Conservation (phyloP, 202 grass and related monocot genomes). For the Saccharum hybrid region DNA sequence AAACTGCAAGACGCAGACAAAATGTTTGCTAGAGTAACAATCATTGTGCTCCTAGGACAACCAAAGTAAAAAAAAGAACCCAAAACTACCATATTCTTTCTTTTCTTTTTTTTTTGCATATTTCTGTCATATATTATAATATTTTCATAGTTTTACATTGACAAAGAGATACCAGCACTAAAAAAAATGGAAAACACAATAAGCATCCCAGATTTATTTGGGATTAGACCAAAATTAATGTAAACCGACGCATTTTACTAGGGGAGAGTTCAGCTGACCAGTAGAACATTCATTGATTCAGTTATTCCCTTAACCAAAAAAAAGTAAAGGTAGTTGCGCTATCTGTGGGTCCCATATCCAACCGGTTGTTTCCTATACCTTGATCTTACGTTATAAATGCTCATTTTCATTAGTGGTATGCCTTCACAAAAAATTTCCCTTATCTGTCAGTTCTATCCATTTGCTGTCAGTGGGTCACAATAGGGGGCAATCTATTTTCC, state of each 20-base stretch:
- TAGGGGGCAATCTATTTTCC: not conserved
- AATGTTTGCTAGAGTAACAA: not conserved
- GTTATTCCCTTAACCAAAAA: not conserved
- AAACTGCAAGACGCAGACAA: not conserved
- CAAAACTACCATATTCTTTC: not conserved
- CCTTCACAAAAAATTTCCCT: not conserved
- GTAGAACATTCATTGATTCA: not conserved
- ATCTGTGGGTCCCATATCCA: not conserved
- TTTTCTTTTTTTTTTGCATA: not conserved
- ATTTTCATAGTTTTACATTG: no score
- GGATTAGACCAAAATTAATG: not conserved
- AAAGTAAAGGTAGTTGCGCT: not conserved
- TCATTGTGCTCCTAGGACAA: not conserved
- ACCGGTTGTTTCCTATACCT: not conserved
- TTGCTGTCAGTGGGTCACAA: not conserved
- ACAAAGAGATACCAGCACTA: not conserved
- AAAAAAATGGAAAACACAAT: constrained; percentile 4
- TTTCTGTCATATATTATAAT: not conserved
- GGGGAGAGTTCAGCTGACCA: not conserved
- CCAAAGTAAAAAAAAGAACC: constrained; percentile 3
- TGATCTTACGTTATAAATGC: not conserved
- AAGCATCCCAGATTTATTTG: not conserved
- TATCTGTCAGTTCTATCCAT: not conserved
- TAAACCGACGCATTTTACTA: not conserved
- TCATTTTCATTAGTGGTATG: not conserved